Evolutionary conservation across 1,139 yeast genomes (phyloP).

Genomic region (Yamadazyma conglobata): DNA sequence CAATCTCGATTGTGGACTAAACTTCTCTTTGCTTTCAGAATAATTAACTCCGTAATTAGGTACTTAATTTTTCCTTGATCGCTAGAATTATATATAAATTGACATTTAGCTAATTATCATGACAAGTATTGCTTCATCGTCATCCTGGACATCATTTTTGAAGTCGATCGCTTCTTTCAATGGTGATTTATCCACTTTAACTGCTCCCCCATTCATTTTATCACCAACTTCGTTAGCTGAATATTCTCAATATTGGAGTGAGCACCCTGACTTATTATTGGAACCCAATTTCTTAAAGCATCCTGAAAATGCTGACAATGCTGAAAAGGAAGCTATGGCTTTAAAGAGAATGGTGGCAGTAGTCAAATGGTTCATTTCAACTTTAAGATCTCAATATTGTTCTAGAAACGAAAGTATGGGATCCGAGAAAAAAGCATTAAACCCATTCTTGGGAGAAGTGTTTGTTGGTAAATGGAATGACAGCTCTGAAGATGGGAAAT

Average conservation of each 20-base stretch:
- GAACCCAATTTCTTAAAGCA: constrained; percentile 56
- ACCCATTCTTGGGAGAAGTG: constrained; percentile 90
- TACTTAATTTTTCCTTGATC: no score
- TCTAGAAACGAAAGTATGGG: constrained; percentile 89
- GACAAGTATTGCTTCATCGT: constrained; percentile 30
- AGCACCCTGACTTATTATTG: constrained; percentile 77
- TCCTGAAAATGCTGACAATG: constrained; percentile 30
- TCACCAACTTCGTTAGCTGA: constrained; percentile 88
- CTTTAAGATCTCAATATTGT: constrained; percentile 89
- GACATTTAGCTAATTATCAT: no score
- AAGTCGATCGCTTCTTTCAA: constrained; percentile 90
- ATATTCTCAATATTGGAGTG: constrained; percentile 92
- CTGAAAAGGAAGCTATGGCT: constrained; percentile 49
- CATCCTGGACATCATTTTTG: constrained; percentile 81
- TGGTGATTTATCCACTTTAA: constrained; percentile 88
- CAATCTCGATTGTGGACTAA: no score
- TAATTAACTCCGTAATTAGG: no score
- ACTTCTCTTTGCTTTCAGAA: no score
- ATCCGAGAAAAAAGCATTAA: constrained; percentile 90
- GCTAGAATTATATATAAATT: no score
- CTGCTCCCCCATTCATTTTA: constrained; percentile 97
- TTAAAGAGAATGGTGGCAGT: constrained; percentile 72
- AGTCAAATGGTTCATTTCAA: constrained; percentile 85
- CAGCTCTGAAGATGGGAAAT: constrained; percentile 30
- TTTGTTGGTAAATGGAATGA: constrained; percentile 86